A percentile compares a stretch with the other conserved stretches of the same genome.
These are phyloP conservation scores for Malania oleifera DNA, from an alignment of 164 flowering plant genomes.

Conservation along the genomic window DNA sequence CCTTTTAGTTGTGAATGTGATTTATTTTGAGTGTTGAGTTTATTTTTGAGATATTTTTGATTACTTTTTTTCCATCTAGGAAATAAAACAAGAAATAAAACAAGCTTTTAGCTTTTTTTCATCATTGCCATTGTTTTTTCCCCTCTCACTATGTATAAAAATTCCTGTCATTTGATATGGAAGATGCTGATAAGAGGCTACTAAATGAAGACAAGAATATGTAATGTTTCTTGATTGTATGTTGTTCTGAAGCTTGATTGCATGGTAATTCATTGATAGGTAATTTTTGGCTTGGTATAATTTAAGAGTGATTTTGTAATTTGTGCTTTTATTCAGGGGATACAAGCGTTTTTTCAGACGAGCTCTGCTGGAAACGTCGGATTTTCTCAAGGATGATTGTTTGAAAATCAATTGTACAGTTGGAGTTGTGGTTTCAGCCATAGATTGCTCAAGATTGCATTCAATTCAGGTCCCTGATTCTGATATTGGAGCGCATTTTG, in stretches of 20 bases:
- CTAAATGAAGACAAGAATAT: no score
- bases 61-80: no score
- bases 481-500: slow-evolving; percentile 74
- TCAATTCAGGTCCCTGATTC: slow-evolving; percentile 65
- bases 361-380: slow-evolving; percentile 73
- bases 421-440: slow-evolving; percentile 78
- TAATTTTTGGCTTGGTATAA: not conserved
- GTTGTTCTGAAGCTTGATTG: not conserved
- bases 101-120: no score
- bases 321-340: slow-evolving; percentile 48
- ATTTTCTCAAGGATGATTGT: slow-evolving; percentile 83
- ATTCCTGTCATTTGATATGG: no score
- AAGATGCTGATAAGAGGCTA: no score
- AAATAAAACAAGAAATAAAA: no score
- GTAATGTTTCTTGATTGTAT: not conserved
- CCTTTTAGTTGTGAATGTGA: no score
- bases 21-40: no score
- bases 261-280: not conserved
- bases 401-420: slow-evolving; percentile 72
- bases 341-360: slow-evolving; percentile 87
- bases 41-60: no score
- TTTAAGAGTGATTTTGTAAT: not conserved
- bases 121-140: no score
- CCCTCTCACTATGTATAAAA: no score
- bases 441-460: slow-evolving; percentile 48